Evolutionary conservation across 495 filamentous ascomycete genomes (phyloP), one percentile per base, ranked within the genome.

Genomic region (Tuber umbilicatum): DNA sequence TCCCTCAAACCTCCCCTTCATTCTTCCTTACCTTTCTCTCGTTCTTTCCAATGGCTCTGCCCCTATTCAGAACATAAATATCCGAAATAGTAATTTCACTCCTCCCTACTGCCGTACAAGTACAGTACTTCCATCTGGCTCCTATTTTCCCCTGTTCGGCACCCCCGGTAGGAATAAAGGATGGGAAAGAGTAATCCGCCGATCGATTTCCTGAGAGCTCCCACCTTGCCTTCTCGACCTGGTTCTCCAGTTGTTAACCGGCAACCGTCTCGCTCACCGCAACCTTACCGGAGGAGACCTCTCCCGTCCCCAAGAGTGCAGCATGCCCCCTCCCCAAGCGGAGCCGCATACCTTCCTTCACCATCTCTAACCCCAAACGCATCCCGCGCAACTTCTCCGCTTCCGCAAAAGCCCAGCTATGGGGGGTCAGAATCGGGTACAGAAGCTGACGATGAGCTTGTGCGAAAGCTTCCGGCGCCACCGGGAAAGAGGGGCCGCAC

Each of bases 401-500:
- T 77, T n/a, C 38, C 39, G 14, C 71, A 70, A 17, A 69, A n/a
- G n/a, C 27, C 12, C 21, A 12, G n/a, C 19, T 14, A 70, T 23
- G 71, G 79, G 17, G 77, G 77, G 3, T 82, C 81, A 4, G 81
- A 82, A 70, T 82, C 81, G 14, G 81, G 81, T 10, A 82, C 81
- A 0, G 81, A 82, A 45, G 81, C 81, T 23, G 81, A 82, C 35
- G 81, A 82, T 74, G 81, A 82, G 42, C 72, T 82, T 72, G 79
- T 80, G 17, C 78, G 73, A 73, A 74, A 75, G 68, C 74, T 82
- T 4, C 81, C 78, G 42, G 81, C 80, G n/a, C 80, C 81, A 16
- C 81, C 75, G 43, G 71, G 74, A 70, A 80, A 74, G 78, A 73
- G 73, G 27, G 75, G 73, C 67, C 71, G 75, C 37, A 80, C 75